Evolutionary conservation across 345 rosid species (phyloP).

Genomic region (Barbarea vulgaris): DNA sequence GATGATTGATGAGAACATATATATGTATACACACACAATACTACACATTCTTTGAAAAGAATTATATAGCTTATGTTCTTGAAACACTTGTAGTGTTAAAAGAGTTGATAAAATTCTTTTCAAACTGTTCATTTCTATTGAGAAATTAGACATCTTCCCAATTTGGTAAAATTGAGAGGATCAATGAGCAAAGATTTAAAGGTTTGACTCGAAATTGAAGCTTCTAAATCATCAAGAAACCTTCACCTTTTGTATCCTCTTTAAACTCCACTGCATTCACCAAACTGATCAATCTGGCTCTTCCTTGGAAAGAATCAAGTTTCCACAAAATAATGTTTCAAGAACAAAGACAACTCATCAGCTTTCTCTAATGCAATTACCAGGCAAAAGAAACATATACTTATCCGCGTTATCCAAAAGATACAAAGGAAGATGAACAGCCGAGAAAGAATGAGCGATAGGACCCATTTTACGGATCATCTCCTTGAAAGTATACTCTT

Average conservation of each 20-base stretch:
- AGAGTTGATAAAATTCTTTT: background rate
- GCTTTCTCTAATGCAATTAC: slow-evolving; percentile 52
- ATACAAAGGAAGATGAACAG: slow-evolving; percentile 62
- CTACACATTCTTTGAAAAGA: slow-evolving; percentile 6
- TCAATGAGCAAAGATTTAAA: background rate
- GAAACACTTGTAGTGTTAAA: background rate
- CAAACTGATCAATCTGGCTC: background rate
- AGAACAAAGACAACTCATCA: background rate
- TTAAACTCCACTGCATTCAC: background rate
- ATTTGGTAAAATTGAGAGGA: background rate
- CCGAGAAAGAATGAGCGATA: slow-evolving; percentile 64
- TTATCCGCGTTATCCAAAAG: slow-evolving; percentile 54
- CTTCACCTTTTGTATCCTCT: too few relatives aligned
- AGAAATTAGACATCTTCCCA: background rate
- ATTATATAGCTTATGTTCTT: background rate
- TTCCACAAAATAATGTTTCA: background rate
- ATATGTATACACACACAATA: slow-evolving; percentile 2
- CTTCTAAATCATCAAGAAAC: background rate
- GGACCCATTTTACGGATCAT: slow-evolving; percentile 68
- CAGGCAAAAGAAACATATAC: slow-evolving; percentile 57
- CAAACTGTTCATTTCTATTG: background rate
- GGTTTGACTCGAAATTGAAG: background rate
- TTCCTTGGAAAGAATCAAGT: background rate
- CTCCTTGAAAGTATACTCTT: slow-evolving; percentile 66
- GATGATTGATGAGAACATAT: slow-evolving; percentile 10